Percentiles rank a stretch among this genome's conserved stretches.
These are phyloP conservation scores for Jamesozyma gamospora DNA, from an alignment of 805 yeast genomes.

Conservation along the genomic window DNA sequence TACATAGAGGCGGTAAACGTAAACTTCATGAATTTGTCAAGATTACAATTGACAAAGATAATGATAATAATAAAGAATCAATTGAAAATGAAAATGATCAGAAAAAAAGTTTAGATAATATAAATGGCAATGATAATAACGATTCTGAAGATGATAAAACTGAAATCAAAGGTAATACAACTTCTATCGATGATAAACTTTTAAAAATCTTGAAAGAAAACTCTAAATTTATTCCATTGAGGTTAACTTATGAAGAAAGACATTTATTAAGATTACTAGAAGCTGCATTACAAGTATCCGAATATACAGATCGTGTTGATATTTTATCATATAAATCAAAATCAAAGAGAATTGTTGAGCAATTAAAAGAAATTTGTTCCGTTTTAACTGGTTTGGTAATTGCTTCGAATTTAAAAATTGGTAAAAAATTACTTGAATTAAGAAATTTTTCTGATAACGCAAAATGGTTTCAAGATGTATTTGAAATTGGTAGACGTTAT, in stretches of 20 bases:
- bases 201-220: conserved; percentile 35
- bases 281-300: conserved; percentile 70
- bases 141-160: conserved; percentile 7
- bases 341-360: conserved; percentile 60
- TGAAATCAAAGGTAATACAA: conserved; percentile 7
- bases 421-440: conserved; percentile 52
- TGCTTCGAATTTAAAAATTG: conserved; percentile 64
- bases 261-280: conserved; percentile 56
- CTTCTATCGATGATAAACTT: conserved; percentile 23
- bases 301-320: conserved; percentile 72
- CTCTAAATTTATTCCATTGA: conserved; percentile 53
- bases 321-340: conserved; percentile 57
- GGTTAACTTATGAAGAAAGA: conserved; percentile 59
- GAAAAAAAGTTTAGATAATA: conserved; percentile 9
- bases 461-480: conserved; percentile 59
- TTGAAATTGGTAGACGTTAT: conserved; percentile 73
- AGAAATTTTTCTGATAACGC: conserved; percentile 62
- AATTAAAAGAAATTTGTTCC: conserved; percentile 66
- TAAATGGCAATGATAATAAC: conserved; percentile 14
- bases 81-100: conserved; percentile 9
- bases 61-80: conserved; percentile 15
- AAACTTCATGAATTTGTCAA: conserved; percentile 34
- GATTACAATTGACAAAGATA: conserved; percentile 10
- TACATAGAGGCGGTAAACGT: conserved; percentile 61
- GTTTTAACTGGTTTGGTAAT: conserved; percentile 70